Evolutionary conservation across 306 rosid genomes (phyloP).

Genomic region (Malus asiatica): DNA sequence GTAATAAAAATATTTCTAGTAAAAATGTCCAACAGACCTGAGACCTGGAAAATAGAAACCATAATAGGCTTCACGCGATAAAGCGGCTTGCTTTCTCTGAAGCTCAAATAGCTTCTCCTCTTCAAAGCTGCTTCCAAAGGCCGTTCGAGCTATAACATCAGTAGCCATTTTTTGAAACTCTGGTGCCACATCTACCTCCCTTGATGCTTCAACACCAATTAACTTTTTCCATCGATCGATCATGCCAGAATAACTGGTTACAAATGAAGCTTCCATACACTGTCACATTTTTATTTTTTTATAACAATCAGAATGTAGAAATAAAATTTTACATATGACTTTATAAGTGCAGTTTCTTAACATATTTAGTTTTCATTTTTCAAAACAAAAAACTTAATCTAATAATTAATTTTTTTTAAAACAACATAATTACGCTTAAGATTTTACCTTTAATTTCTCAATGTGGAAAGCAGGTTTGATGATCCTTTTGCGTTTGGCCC

Average conservation of each 20-base stretch:
- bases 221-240: slow-evolving; percentile 27
- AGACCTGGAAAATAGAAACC: slow-evolving; percentile 37
- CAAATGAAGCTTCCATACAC: slow-evolving; percentile 43
- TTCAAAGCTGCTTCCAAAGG: slow-evolving; percentile 36
- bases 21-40: slow-evolving; percentile 2
- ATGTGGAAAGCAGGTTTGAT: slow-evolving; percentile 37
- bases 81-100: slow-evolving; percentile 24
- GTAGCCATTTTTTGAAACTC: background rate
- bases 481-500: slow-evolving; percentile 35
- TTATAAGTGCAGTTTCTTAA: background rate
- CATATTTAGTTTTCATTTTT: no score
- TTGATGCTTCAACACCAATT: slow-evolving; percentile 17
- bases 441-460: slow-evolving; percentile 32
- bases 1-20: no score
- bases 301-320: background rate
- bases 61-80: slow-evolving; percentile 30
- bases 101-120: slow-evolving; percentile 43
- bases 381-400: no score
- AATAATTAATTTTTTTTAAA: no score
- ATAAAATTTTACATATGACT: background rate
- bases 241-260: slow-evolving; percentile 25
- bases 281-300: background rate
- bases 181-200: slow-evolving; percentile 32
- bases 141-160: slow-evolving; percentile 38
- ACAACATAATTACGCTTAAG: no score